Conservation (phyloP, 1,284 basidiomycete genomes). For the Rhizoctonia solani region DNA sequence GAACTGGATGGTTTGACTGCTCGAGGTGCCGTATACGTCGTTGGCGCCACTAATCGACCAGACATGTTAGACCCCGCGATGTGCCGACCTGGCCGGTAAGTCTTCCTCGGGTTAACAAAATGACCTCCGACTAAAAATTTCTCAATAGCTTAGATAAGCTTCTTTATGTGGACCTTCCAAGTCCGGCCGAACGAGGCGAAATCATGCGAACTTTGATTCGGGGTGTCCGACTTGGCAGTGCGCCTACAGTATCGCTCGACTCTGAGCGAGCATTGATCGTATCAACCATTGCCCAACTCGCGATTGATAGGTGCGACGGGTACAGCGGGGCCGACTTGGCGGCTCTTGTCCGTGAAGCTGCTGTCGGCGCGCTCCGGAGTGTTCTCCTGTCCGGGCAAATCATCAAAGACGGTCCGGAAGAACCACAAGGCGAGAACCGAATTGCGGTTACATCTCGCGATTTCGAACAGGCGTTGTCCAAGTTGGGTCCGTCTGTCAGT, state of each 20-base stretch:
- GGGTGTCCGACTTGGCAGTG: conserved; percentile 67
- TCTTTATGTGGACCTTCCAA: conserved; percentile 92
- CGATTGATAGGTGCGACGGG: conserved; percentile 69
- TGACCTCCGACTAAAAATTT: neutral
- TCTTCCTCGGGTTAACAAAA: neutral
- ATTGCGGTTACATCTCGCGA: conserved; percentile 62
- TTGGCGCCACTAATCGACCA: conserved; percentile 96
- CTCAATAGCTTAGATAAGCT: conserved; percentile 82
- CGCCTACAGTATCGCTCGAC: no score
- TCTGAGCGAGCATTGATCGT: conserved; percentile 58
- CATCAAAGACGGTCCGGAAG: neutral
- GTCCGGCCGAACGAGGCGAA: conserved; percentile 76
- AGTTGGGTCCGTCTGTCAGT: conserved; percentile 88
- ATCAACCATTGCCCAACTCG: conserved; percentile 42
- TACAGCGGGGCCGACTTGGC: conserved; percentile 91
- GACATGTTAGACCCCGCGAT: conserved; percentile 99
- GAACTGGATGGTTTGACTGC: conserved; percentile 94
- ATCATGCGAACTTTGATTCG: conserved; percentile 73
- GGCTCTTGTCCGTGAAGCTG: conserved; percentile 86
- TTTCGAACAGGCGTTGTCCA: conserved; percentile 76
- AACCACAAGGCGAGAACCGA: conserved; percentile 16
- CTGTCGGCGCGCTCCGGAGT: conserved; percentile 70
- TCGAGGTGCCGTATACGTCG: conserved; percentile 91
- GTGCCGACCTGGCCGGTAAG: conserved; percentile 87
- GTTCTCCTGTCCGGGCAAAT: conserved; percentile 20